These are phyloP conservation scores for Paramecium sexaurelia DNA, from an alignment of 73 alveolate genomes.

Conservation along the genomic window DNA sequence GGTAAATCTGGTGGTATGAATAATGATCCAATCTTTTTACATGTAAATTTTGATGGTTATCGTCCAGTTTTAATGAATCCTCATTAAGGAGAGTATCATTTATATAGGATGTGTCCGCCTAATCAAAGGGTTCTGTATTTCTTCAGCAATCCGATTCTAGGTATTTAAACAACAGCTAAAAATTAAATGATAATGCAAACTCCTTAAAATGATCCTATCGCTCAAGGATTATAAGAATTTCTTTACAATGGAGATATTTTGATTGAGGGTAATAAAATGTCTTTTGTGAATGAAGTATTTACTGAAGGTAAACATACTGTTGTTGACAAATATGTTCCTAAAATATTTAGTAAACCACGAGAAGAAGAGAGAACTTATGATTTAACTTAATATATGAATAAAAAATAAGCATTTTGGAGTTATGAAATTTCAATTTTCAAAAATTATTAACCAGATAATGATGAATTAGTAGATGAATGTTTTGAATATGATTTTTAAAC, in stretches of 20 bases:
- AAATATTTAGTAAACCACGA: conserved; percentile 47
- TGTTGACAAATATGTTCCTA: conserved; percentile 51
- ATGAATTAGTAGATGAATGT: conserved; percentile 77
- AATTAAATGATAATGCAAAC: conserved; percentile 49
- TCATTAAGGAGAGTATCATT: conserved; percentile 52
- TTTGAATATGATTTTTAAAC: conserved; percentile 84
- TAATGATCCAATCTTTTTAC: conserved; percentile 59
- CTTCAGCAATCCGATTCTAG: conserved; percentile 56
- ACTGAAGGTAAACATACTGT: conserved; percentile 11
- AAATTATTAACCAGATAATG: conserved; percentile 76
- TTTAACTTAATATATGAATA: conserved; percentile 44
- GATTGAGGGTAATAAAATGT: conserved; percentile 43
- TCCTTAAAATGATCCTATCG: neutral
- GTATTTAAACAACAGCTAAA: conserved; percentile 37
- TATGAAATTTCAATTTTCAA: conserved; percentile 76
- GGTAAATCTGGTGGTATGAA: conserved; percentile 59
- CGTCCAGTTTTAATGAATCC: conserved; percentile 56
- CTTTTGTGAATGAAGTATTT: conserved; percentile 51
- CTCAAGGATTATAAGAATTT: conserved; percentile 27
- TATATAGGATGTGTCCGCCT: conserved; percentile 69
- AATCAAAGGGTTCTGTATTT: conserved; percentile 37
- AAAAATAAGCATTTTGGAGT: conserved; percentile 44
- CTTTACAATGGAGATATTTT: conserved; percentile 52
- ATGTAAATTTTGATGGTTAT: conserved; percentile 65
- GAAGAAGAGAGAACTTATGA: conserved; percentile 64